Evolutionary conservation across 2,329 filamentous ascomycete species (phyloP).

Genomic region (Acrocalymma vagum): DNA sequence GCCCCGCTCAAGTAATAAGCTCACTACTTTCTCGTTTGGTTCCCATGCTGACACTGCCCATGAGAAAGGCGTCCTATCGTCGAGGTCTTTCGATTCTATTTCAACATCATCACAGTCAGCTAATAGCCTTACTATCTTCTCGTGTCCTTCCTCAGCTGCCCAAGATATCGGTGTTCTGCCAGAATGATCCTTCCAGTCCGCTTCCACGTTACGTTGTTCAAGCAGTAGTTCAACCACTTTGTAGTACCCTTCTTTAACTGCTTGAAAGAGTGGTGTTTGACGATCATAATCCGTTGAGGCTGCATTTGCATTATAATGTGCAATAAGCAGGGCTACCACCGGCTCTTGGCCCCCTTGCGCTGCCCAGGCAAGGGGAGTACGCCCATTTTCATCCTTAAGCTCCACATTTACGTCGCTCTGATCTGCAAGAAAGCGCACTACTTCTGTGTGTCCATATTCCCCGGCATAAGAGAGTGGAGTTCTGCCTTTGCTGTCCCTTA

Average conservation of each 20-base stretch:
- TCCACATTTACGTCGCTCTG: neutral
- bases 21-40: neutral
- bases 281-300: slow-evolving; percentile 1
- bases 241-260: neutral
- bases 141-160: slow-evolving; percentile 1
- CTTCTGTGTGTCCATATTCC: too few relatives aligned
- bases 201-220: slow-evolving; percentile 6
- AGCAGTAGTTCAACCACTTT: slow-evolving; percentile 2
- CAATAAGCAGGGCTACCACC: neutral
- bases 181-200: slow-evolving; percentile 13
- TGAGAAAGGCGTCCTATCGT: slow-evolving; percentile 5
- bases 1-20: slow-evolving; percentile 1
- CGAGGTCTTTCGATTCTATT: slow-evolving; percentile 2
- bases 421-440: slow-evolving; percentile 4
- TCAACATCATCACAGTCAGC: neutral
- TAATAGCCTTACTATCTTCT: slow-evolving; percentile 1
- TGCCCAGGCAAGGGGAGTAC: slow-evolving; percentile 6
- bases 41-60: slow-evolving; percentile 5
- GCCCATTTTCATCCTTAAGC: neutral
- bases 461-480: slow-evolving; percentile 4
- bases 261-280: slow-evolving; percentile 3
- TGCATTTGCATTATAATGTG: neutral
- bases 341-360: neutral
- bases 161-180: neutral
- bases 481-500: neutral